Percentiles rank a stretch among this genome's conserved stretches.
phyloP scores from a whole-genome alignment of 345 rosid species.

The Arabidopsis arenosa region DNA sequence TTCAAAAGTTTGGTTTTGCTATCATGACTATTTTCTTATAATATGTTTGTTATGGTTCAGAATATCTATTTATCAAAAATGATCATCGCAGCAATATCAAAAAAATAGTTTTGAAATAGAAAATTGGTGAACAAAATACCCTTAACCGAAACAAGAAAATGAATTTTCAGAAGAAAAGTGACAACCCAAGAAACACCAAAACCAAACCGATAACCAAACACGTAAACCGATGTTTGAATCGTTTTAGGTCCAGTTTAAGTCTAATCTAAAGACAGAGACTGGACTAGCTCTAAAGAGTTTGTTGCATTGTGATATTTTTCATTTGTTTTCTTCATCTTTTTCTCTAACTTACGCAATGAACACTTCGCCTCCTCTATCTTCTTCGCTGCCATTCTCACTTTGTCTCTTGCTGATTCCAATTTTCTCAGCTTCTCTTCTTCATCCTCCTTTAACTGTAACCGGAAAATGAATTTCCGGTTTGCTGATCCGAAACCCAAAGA shows the following conservation, averaged over 20 bases:
- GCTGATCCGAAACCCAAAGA: constrained; percentile 7
- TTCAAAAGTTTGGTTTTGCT: not conserved
- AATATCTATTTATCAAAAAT: not conserved
- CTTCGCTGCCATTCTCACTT: not conserved
- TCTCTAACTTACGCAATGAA: constrained; percentile 7
- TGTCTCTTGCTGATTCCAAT: constrained; percentile 21
- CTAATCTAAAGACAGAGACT: not conserved
- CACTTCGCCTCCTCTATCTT: constrained; percentile 8
- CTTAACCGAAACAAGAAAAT: not conserved
- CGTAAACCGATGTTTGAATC: not conserved
- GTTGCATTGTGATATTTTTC: not conserved
- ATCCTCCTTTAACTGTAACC: not conserved
- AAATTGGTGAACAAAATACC: not conserved
- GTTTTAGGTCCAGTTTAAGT: not conserved
- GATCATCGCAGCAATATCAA: not conserved
- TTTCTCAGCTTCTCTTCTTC: constrained; percentile 27
- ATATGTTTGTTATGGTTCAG: not conserved
- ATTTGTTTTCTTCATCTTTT: constrained; percentile 16
- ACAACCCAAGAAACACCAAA: not conserved
- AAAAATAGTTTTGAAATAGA: not conserved
- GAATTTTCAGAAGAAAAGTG: not conserved
- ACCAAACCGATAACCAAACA: not conserved
- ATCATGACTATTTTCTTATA: not conserved
- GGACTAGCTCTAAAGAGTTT: not conserved
- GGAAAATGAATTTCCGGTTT: constrained; percentile 32